phyloP scores from a whole-genome alignment of 768 basidiomycete species.

The Russula compacta region DNA sequence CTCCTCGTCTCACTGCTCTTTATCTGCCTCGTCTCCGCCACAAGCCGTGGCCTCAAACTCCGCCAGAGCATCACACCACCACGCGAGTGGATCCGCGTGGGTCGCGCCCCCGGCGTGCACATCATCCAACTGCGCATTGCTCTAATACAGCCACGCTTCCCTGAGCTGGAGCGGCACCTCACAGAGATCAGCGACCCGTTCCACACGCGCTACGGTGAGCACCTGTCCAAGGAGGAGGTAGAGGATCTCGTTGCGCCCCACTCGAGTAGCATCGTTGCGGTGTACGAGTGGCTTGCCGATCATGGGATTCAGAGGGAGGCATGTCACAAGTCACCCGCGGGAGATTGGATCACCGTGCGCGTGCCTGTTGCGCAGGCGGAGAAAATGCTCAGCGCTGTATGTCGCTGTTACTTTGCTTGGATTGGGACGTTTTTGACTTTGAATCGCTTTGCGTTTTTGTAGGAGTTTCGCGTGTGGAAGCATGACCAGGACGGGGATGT shows the following conservation, averaged over 20 bases:
- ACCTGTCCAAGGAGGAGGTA: constrained; percentile 49
- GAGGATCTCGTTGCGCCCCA: constrained; percentile 50
- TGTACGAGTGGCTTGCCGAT: constrained; percentile 45
- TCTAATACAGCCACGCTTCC: constrained; percentile 21
- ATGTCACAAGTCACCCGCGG: constrained; percentile 43
- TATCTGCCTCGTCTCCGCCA: not conserved
- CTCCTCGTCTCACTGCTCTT: not conserved
- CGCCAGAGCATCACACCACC: constrained; percentile 42
- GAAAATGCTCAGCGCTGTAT: constrained; percentile 50
- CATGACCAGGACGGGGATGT: constrained; percentile 41
- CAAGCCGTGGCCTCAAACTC: constrained; percentile 23
- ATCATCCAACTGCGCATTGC: constrained; percentile 39
- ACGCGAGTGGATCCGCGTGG: constrained; percentile 38
- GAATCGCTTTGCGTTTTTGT: not conserved
- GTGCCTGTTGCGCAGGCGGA: constrained; percentile 48
- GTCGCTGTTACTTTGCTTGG: not conserved
- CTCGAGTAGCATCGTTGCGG: constrained; percentile 37
- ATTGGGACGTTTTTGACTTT: not conserved
- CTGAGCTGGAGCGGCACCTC: constrained; percentile 22
- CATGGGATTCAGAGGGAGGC: constrained; percentile 43
- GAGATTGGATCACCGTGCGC: constrained; percentile 51
- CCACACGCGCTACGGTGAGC: constrained; percentile 22
- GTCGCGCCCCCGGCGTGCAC: constrained; percentile 37
- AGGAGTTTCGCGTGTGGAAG: constrained; percentile 52
- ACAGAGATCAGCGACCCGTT: constrained; percentile 23